Base-by-base conservation (phyloP, 768 basidiomycete genomes). In the Boletus rex-veris region DNA sequence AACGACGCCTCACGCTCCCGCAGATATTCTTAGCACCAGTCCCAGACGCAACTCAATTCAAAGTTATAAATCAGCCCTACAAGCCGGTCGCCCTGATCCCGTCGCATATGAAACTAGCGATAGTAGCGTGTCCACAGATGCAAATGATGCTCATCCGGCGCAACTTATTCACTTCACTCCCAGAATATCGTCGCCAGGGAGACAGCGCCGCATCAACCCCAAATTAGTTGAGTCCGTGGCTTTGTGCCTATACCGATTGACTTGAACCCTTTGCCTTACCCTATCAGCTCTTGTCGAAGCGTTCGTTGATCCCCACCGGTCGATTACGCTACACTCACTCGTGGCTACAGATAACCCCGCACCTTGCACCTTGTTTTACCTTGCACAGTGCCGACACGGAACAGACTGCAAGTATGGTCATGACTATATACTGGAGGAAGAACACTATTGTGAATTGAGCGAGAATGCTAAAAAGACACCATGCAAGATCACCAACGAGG, bases 341-440 rank as follows among this genome's bases (percentile, higher is more conserved):
- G 19, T 45, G 19, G 30, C 44, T 19, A 38, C 51, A 60, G 84
- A 85, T 61, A 80, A 73, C 61, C 84, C 85, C 2, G 79, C 85
- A 21, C 84, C 85, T 15, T 86, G 85, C 64, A 85, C 83, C 16
- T 68, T 84, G 46, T 85, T 82, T 68, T 86, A 85, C 64, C 72
- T 86, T 26, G 76, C 80, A 30, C 75, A 73, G 44, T 86, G 85
- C 73, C 81, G 82, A 62, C 77, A 79, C 51, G 83, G 81, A 15
- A 63, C 70, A 9, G 75, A 77, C 24, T 87, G 85, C 64, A 80
- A 77, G 69, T 86, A 81, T 55, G 79, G 68, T 14, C 85, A 87
- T 53, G 80, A 87, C 59, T 86, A 85, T 61, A 54, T 81, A 31
- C 68, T 86, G 7, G 74, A 78, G 24, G 71, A 71, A 4, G 80